Evolutionary conservation across 1,284 basidiomycete species (phyloP), one percentile per base, ranked within the genome.

Genomic region (Sporisorium graminicola): DNA sequence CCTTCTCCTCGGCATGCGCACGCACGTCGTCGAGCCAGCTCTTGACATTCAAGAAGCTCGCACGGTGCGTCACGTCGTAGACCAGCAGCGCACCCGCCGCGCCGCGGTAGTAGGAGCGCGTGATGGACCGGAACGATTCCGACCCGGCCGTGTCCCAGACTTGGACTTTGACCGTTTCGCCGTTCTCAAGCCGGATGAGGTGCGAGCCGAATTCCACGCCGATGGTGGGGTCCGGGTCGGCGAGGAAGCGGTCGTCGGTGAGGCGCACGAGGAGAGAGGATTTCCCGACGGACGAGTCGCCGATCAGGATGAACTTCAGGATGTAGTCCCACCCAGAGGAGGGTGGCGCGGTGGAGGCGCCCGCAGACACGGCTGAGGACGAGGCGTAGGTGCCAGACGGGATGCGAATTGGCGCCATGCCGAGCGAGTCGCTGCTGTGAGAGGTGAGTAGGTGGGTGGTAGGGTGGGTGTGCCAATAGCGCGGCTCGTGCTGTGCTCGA

Each of bases 191-290:
- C n/a, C 52, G 58, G 40, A 85, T 71, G 10, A 82, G 66, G 33
- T 84, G 81, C 40, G 79, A 77, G 27, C 83, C 83, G 53, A 84
- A 85, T 58, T 85, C 83, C 42, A 85, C 83, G 9, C 83, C 83
- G 31, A 85, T 82, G 13, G 83, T 85, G 2, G 83, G 73, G 35
- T 82, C 81, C 0, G 83, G 72, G 20, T 82, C 74, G 46, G 75
- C 55, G 10, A 85, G 63, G 62, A 84, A 85, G 0, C 82, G 74
- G 27, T 84, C 78, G 27, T 85, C 83, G 22, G 83, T 85, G 12
- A 85, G 65, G 0, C 82, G 74, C 1, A 85, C 77, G 3, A 85
- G 72, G 14, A 85, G 54, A 7, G 82, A 81, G 1, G 82, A 83
- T 54, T 85, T 85, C 24, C 83, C 83, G 0, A 85, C 83, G 27